These are phyloP conservation scores for Symbiotaphrina buchneri DNA, from an alignment of 495 filamentous ascomycete genomes.

Conservation along the genomic window DNA sequence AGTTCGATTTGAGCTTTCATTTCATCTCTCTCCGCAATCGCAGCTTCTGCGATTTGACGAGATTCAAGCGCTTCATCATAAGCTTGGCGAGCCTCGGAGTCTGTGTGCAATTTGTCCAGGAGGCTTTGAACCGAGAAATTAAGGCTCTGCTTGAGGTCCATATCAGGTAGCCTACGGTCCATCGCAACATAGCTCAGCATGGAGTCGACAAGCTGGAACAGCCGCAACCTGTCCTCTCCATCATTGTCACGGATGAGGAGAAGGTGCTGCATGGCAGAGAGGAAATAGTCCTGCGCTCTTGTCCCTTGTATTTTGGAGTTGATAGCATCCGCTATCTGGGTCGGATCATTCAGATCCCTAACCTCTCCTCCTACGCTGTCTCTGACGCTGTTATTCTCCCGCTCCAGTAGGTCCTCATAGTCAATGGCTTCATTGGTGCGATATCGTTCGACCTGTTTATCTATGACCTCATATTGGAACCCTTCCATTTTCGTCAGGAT, in stretches of 20 bases:
- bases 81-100: slow-evolving; percentile 78
- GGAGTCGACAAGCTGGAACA: slow-evolving; percentile 95
- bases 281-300: slow-evolving; percentile 81
- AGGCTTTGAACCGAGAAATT: slow-evolving; percentile 94
- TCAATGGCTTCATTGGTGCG: slow-evolving; percentile 88
- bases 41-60: slow-evolving; percentile 80
- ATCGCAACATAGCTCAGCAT: slow-evolving; percentile 99
- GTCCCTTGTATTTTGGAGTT: slow-evolving; percentile 65
- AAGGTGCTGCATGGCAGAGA: slow-evolving; percentile 87
- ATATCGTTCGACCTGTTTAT: slow-evolving; percentile 94
- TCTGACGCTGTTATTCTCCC: slow-evolving; percentile 73
- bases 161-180: slow-evolving; percentile 86
- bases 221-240: slow-evolving; percentile 73
- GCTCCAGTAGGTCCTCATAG: slow-evolving; percentile 89
- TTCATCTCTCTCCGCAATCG: slow-evolving; percentile 90
- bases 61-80: slow-evolving; percentile 77
- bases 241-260: slow-evolving; percentile 85
- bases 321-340: slow-evolving; percentile 86
- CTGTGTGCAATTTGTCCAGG: slow-evolving; percentile 86
- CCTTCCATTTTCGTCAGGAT: slow-evolving; percentile 93
- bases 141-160: slow-evolving; percentile 91
- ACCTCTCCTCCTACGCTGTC: slow-evolving; percentile 78
- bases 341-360: slow-evolving; percentile 84
- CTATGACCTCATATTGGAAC: slow-evolving; percentile 95
- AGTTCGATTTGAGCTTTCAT: slow-evolving; percentile 82